phyloP scores from a whole-genome alignment of 148 eudicot species.

The Rhododendron vialii region DNA sequence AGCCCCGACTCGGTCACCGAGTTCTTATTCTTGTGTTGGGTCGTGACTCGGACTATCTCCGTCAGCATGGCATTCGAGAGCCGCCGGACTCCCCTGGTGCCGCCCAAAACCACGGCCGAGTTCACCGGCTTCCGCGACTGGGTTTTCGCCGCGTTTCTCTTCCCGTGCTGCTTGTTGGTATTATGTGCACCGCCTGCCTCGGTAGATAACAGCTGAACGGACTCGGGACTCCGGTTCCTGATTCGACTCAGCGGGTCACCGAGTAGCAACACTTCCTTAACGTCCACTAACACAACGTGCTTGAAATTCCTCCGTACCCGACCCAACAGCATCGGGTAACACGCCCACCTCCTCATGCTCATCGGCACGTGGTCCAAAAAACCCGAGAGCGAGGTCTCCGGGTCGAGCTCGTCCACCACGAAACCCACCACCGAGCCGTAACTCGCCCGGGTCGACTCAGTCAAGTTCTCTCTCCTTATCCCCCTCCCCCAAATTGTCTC shows the following conservation, averaged over 20 bases:
- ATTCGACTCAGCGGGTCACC: constrained; percentile 64
- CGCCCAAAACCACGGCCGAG: constrained; percentile 50
- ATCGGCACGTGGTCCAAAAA: constrained; percentile 64
- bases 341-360: constrained; percentile 74
- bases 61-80: constrained; percentile 48
- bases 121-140: constrained; percentile 17
- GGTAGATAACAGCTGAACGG: constrained; percentile 30
- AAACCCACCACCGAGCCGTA: constrained; percentile 85
- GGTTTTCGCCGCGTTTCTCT: constrained; percentile 23
- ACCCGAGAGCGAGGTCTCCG: constrained; percentile 68
- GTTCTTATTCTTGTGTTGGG: constrained; percentile 48
- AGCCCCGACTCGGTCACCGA: constrained; percentile 53
- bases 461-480: constrained; percentile 3
- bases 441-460: constrained; percentile 48
- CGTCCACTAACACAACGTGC: constrained; percentile 56
- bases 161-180: constrained; percentile 14
- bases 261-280: constrained; percentile 36
- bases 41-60: constrained; percentile 46
- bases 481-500: constrained; percentile 67
- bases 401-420: constrained; percentile 69
- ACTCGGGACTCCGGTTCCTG: constrained; percentile 46
- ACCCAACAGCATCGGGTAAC: constrained; percentile 77
- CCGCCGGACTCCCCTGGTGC: constrained; percentile 62
- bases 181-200: background rate
- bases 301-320: constrained; percentile 62